phyloP scores from a whole-genome alignment of 139 green algal genomes.

The Trebouxia sp. region DNA sequence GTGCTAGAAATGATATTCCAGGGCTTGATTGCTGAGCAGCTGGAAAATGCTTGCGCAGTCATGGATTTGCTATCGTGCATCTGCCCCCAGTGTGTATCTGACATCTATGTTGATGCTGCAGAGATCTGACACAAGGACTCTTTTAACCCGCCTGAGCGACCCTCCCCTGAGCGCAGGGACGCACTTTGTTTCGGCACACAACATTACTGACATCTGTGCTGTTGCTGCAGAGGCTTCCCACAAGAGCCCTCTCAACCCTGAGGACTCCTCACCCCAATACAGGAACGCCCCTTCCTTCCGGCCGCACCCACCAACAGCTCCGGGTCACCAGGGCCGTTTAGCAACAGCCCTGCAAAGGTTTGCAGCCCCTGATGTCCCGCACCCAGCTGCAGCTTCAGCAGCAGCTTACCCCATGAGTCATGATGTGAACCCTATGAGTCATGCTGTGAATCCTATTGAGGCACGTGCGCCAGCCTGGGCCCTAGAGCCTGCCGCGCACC shows the following conservation, averaged over 20 bases:
- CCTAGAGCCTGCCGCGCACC: not conserved
- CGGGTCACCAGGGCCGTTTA: not conserved
- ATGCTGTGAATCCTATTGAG: conserved; percentile 11
- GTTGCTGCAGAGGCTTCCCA: not conserved
- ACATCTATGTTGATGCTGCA: too few relatives aligned
- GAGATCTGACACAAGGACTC: too few relatives aligned
- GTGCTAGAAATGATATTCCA: too few relatives aligned
- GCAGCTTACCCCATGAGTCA: not conserved
- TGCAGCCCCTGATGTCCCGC: not conserved
- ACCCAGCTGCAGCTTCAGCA: not conserved
- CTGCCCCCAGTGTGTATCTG: too few relatives aligned
- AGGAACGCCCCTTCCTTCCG: not conserved
- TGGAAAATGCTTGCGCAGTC: too few relatives aligned
- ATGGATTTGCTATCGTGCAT: too few relatives aligned
- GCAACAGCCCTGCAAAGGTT: not conserved
- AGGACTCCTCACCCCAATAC: not conserved
- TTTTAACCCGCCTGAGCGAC: too few relatives aligned
- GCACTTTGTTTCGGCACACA: too few relatives aligned
- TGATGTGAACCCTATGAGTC: conserved; percentile 6
- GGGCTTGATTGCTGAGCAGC: too few relatives aligned
- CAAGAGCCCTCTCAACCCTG: not conserved
- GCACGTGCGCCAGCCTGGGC: not conserved
- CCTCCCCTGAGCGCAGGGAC: too few relatives aligned
- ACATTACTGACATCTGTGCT: not conserved
- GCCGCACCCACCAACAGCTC: not conserved